A percentile compares a stretch with the other conserved stretches of the same genome.
Evolutionary conservation across 2,329 filamentous ascomycete genomes (phyloP).

Genomic region (Penicillium sp.): DNA sequence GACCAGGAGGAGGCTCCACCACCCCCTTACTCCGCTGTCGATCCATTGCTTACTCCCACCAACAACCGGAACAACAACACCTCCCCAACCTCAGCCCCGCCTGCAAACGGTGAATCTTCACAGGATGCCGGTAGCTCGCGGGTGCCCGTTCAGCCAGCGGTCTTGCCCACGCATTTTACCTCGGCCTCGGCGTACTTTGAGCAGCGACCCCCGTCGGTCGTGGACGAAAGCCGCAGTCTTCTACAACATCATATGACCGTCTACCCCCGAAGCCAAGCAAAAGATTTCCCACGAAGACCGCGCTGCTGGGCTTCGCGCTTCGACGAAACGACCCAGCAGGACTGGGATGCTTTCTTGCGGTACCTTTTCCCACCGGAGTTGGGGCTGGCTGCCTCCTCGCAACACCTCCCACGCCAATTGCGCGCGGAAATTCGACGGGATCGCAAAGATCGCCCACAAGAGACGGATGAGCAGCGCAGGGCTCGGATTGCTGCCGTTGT

Average conservation of each 20-base stretch:
- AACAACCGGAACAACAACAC: constrained; percentile 22
- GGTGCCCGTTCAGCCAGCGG: constrained; percentile 9
- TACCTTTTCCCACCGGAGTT: constrained; percentile 45
- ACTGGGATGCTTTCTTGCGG: constrained; percentile 47
- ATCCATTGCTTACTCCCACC: constrained; percentile 34
- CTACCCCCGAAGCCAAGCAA: constrained; percentile 42
- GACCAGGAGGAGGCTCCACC: constrained; percentile 43
- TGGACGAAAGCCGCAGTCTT: constrained; percentile 25
- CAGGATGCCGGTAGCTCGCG: constrained; percentile 21
- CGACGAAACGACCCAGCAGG: constrained; percentile 40
- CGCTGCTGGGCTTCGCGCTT: constrained; percentile 41
- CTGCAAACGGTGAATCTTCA: constrained; percentile 20
- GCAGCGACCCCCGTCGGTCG: constrained; percentile 33
- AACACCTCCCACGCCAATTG: constrained; percentile 39
- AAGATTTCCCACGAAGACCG: constrained; percentile 44
- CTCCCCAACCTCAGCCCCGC: constrained; percentile 18
- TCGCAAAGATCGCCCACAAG: constrained; percentile 44
- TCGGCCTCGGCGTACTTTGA: constrained; percentile 42
- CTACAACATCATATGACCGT: constrained; percentile 43
- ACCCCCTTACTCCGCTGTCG: constrained; percentile 44
- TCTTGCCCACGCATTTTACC: constrained; percentile 34
- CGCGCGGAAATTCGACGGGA: constrained; percentile 44
- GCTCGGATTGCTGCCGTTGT: constrained; percentile 42
- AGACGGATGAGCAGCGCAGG: constrained; percentile 43
- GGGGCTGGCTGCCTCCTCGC: constrained; percentile 38